These are phyloP conservation scores for Arctium lappa DNA, from an alignment of 129 eudicot genomes.

Conservation along the genomic window DNA sequence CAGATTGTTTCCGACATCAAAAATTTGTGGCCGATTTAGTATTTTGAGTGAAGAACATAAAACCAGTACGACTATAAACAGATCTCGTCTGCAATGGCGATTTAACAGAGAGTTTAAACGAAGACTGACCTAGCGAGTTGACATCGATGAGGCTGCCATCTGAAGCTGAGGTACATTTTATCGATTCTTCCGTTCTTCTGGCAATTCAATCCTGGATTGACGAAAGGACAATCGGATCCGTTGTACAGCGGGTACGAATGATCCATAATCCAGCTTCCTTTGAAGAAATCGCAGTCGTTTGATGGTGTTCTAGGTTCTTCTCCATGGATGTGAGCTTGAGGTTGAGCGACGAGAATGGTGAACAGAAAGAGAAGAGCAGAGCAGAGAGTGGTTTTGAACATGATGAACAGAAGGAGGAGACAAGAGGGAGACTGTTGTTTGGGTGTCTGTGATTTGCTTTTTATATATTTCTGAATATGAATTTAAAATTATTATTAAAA, in stretches of 20 bases:
- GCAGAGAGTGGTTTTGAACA: neutral
- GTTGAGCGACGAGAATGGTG: neutral
- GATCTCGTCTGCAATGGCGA: neutral
- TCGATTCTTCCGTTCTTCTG: constrained; percentile 44
- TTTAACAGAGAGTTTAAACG: neutral
- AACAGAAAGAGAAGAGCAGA: neutral
- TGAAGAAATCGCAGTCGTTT: constrained; percentile 32
- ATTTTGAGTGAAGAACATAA: neutral
- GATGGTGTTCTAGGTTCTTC: neutral
- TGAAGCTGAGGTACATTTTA: constrained; percentile 36
- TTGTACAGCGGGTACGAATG: constrained; percentile 35
- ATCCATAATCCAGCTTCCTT: constrained; percentile 51
- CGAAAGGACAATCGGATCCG: constrained; percentile 46
- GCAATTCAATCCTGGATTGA: constrained; percentile 43
- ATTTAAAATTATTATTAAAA: neutral
- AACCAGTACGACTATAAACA: neutral
- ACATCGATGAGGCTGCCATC: constrained; percentile 75
- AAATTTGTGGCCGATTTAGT: neutral
- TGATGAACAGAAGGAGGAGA: neutral
- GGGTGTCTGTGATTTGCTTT: neutral
- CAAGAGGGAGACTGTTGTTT: neutral
- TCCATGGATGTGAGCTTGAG: constrained; percentile 8
- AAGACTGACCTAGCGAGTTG: constrained; percentile 43
- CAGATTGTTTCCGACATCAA: neutral
- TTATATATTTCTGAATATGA: neutral